Percentiles rank a stretch among this genome's conserved stretches.
Evolutionary conservation across 129 eudicot species (phyloP).

Genomic region (Centella asiatica): DNA sequence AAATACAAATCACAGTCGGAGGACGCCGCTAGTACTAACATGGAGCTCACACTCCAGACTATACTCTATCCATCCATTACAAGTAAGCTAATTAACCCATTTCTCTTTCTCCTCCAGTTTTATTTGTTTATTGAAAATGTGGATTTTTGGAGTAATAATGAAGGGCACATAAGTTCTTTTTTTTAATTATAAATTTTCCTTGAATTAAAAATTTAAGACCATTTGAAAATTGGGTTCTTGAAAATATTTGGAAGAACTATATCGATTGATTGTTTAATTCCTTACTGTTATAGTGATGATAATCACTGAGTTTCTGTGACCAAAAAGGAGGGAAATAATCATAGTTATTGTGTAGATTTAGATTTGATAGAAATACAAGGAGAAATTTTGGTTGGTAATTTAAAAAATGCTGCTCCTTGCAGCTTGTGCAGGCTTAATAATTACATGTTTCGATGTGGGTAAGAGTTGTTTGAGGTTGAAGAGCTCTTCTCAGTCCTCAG

Average conservation of each 20-base stretch:
- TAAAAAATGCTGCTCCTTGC: background rate
- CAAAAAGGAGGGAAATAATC: too few species aligned
- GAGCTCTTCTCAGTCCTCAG: too few species aligned
- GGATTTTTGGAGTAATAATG: constrained; percentile 8
- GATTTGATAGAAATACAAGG: background rate
- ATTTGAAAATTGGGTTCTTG: constrained; percentile 9
- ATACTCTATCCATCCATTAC: constrained; percentile 26
- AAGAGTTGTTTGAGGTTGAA: background rate
- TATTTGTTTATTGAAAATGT: constrained; percentile 14
- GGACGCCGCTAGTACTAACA: constrained; percentile 7
- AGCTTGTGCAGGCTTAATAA: background rate
- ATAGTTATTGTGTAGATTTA: background rate
- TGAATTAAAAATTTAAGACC: background rate
- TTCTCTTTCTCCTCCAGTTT: background rate
- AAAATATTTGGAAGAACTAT: background rate
- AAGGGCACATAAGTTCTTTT: background rate
- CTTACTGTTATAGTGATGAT: too few species aligned
- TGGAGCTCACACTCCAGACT: constrained; percentile 41
- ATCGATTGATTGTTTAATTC: background rate
- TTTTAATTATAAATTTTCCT: background rate
- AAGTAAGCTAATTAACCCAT: constrained; percentile 22
- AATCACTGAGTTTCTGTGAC: too few species aligned
- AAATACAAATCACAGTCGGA: background rate
- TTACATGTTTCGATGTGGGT: background rate
- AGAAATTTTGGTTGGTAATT: background rate